phyloP scores from a whole-genome alignment of 345 rosid species.

The Gossypium thurberi region DNA sequence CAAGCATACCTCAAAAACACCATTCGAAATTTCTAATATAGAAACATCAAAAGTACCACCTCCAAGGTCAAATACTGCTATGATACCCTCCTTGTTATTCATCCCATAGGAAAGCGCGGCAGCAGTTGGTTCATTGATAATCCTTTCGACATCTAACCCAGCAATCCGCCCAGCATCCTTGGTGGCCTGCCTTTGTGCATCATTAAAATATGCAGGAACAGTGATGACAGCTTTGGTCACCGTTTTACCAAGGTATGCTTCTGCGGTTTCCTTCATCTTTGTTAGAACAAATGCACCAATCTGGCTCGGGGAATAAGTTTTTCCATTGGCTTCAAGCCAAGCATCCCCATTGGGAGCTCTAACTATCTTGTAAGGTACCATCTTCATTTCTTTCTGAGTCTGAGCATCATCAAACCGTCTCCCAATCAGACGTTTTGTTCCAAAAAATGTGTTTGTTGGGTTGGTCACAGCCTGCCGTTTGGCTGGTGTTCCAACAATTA shows the following conservation, averaged over 20 bases:
- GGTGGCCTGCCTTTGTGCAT: conserved; percentile 40
- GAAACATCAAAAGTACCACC: conserved; percentile 42
- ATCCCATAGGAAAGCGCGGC: conserved; percentile 38
- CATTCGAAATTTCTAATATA: conserved; percentile 35
- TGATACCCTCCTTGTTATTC: conserved; percentile 36
- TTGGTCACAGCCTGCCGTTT: conserved; percentile 37
- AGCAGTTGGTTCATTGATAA: conserved; percentile 41
- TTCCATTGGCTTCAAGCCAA: conserved; percentile 37
- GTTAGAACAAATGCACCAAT: conserved; percentile 31
- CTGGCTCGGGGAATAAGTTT: conserved; percentile 35
- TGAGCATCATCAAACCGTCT: conserved; percentile 32
- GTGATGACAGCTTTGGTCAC: conserved; percentile 35
- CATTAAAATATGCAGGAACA: conserved; percentile 41
- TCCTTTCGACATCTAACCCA: conserved; percentile 37
- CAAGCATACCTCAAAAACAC: conserved; percentile 32
- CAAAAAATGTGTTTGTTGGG: conserved; percentile 32
- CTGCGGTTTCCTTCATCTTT: conserved; percentile 41
- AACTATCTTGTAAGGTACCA: conserved; percentile 36
- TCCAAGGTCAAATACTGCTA: conserved; percentile 40
- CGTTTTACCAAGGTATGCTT: conserved; percentile 33
- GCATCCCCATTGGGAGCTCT: conserved; percentile 40
- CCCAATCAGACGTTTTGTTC: conserved; percentile 35
- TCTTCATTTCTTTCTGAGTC: conserved; percentile 33
- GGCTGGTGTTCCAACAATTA: conserved; percentile 32
- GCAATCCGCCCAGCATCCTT: conserved; percentile 43